Base-by-base conservation (phyloP, 345 rosid genomes). In the Jatropha curcas region DNA sequence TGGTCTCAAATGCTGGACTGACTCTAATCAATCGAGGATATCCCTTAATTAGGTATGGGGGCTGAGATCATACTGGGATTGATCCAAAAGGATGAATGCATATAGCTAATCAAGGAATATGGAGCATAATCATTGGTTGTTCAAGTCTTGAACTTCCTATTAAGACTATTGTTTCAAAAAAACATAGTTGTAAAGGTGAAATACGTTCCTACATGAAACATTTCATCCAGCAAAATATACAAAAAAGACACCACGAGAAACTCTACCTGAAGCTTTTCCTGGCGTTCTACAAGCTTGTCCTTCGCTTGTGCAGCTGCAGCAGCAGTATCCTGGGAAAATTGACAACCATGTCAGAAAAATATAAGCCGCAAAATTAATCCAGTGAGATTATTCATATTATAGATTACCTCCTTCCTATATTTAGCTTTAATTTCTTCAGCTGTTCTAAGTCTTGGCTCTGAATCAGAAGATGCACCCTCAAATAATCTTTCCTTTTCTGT, bases 341-440 rank as follows among this genome's bases (percentile, higher is more conserved):
- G 45, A 45, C 35, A n/a, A 25, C 64, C 35, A 73, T 63, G 66
- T 84, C 59, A 84, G 82, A 71, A 59, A 71, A 45, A 55, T 19
- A 30, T 66, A 33, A 24, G 5, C 51, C 41, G 75, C 62, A 48
- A 11, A 52, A 9, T 51, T 13, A 13, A 59, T 9, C 28, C 30
- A 46, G 34, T 55, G 51, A 3, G 20, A 69, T 70, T 13, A 34
- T 71, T 48, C 57, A 52, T 25, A 34, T 65, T 53, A 57, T 43
- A 64, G 60, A 50, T 84, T 79, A 70, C 78, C 73, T 70, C 74
- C 71, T 85, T 89, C 78, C 87, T 79, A 82, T 95, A 95, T 82
- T 92, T 90, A 25, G 97, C 93, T 70, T 85, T 87, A 57, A 95
- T 92, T 86, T 95, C 98, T 68, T 90, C 92, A 14, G 87, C 83